Evolutionary conservation across 768 basidiomycete genomes (phyloP).

Genomic region (Leccinum obscurum): DNA sequence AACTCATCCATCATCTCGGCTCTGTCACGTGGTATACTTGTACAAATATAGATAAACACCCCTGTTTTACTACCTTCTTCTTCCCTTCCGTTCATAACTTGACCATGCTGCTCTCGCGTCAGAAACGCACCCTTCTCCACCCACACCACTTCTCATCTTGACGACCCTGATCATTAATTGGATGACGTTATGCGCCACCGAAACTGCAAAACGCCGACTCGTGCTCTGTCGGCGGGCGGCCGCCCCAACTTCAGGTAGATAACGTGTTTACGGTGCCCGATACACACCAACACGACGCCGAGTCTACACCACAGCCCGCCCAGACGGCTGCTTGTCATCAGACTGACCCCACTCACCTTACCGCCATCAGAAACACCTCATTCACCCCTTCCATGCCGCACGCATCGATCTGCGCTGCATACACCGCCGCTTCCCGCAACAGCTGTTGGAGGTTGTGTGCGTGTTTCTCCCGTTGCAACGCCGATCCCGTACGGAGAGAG

Average conservation of each 20-base stretch:
- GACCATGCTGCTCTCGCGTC: slow-evolving; percentile 49
- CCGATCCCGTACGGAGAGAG: slow-evolving; percentile 80
- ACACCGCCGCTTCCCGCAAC: slow-evolving; percentile 84
- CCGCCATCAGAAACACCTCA: slow-evolving; percentile 89
- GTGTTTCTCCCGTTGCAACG: slow-evolving; percentile 90
- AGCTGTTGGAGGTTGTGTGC: slow-evolving; percentile 97
- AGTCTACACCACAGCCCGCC: slow-evolving; percentile 46
- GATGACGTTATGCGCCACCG: slow-evolving; percentile 89
- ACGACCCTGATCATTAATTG: slow-evolving; percentile 80
- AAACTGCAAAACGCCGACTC: slow-evolving; percentile 40
- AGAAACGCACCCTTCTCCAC: slow-evolving; percentile 7
- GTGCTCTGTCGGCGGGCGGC: background rate
- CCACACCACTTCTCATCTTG: slow-evolving; percentile 53
- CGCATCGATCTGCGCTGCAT: slow-evolving; percentile 87
- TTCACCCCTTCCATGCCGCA: slow-evolving; percentile 89
- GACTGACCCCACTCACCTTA: slow-evolving; percentile 54
- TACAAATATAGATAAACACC: background rate
- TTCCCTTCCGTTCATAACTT: slow-evolving; percentile 49
- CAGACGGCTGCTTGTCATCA: slow-evolving; percentile 3
- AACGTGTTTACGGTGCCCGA: slow-evolving; percentile 90
- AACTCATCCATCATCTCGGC: background rate
- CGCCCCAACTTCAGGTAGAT: slow-evolving; percentile 66
- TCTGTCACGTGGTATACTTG: background rate
- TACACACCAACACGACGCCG: slow-evolving; percentile 81
- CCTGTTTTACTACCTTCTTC: background rate